Conservation (phyloP, 108 stramenopile genomes). For the Discostella pseudostelligera region DNA sequence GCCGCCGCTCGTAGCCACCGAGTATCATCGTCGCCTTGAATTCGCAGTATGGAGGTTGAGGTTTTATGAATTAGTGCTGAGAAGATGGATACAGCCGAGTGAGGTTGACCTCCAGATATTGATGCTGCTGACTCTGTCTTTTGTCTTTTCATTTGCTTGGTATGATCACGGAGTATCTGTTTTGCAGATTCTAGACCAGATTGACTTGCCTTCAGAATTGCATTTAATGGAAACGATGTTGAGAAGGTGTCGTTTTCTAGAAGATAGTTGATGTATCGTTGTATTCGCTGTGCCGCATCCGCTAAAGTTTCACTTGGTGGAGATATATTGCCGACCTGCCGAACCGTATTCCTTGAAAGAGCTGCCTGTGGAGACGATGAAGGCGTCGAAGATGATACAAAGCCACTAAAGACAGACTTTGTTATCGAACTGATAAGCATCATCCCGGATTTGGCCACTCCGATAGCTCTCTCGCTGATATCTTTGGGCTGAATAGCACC, state of each 20-base stretch:
- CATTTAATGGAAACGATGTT: constrained; percentile 82
- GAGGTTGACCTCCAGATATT: constrained; percentile 9
- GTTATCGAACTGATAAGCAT: constrained; percentile 62
- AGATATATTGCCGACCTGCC: constrained; percentile 3
- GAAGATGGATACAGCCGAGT: constrained; percentile 26
- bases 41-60: constrained; percentile 12
- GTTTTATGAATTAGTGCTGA: constrained; percentile 35
- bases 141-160: constrained; percentile 42
- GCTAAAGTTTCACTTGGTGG: constrained; percentile 25
- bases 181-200: constrained; percentile 85
- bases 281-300: constrained; percentile 40
- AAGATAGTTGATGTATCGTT: constrained; percentile 83
- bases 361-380: constrained; percentile 19
- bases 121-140: constrained; percentile 26
- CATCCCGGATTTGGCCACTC: constrained; percentile 63
- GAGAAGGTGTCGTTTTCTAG: constrained; percentile 79
- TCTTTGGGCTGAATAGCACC: constrained; percentile 21
- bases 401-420: constrained; percentile 66
- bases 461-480: constrained; percentile 59
- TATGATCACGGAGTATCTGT: constrained; percentile 64
- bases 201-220: constrained; percentile 76
- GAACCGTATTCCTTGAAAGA: constrained; percentile 10
- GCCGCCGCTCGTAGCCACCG: constrained; percentile 87
- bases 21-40: constrained; percentile 51
- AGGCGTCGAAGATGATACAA: constrained; percentile 21